Evolutionary conservation across 2,329 filamentous ascomycete species (phyloP).

Genomic region (Diaporthe citriasiana): DNA sequence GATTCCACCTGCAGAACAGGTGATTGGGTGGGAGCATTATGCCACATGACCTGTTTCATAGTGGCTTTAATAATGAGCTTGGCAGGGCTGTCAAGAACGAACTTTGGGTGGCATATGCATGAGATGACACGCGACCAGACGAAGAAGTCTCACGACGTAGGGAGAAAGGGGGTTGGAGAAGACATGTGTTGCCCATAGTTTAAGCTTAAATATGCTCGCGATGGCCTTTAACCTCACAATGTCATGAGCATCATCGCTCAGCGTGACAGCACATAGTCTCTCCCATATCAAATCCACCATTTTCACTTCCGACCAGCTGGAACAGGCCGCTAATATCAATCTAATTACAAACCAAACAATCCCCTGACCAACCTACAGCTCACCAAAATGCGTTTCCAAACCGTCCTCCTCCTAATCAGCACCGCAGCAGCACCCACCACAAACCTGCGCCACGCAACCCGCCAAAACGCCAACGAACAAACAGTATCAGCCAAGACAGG

Average conservation of each 20-base stretch:
- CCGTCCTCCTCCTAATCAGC: slow-evolving; percentile 56
- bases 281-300: too few relatives aligned
- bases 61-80: neutral
- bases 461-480: neutral
- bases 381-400: slow-evolving; percentile 60
- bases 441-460: neutral
- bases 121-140: neutral
- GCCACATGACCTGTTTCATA: slow-evolving; percentile 10
- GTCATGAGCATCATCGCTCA: neutral
- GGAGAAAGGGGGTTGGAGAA: neutral
- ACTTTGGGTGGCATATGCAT: slow-evolving; percentile 19
- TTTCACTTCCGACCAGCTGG: neutral
- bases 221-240: neutral
- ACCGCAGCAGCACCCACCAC: slow-evolving; percentile 27
- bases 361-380: neutral
- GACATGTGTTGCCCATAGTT: too few relatives aligned
- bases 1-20: too few relatives aligned
- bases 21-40: neutral
- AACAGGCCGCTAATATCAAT: neutral
- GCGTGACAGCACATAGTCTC: neutral
- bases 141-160: neutral
- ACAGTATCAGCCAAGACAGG: slow-evolving; percentile 1
- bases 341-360: neutral
- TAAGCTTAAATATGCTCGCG: neutral
- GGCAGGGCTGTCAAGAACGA: slow-evolving; percentile 1